phyloP scores from a whole-genome alignment of 495 filamentous ascomycete genomes.

The Talaromyces stipitatus region DNA sequence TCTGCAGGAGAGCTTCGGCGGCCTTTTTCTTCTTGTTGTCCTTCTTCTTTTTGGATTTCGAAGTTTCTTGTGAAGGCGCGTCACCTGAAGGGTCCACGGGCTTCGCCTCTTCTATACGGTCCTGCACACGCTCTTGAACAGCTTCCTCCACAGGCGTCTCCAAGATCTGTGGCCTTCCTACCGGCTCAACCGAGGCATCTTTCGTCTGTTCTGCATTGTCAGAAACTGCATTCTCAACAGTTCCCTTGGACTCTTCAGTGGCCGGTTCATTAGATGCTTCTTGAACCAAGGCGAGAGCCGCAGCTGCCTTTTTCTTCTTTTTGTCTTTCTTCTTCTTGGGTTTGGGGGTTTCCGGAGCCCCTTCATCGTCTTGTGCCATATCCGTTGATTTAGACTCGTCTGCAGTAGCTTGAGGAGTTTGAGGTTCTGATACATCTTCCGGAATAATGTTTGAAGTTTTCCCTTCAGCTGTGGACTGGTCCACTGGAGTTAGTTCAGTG shows the following conservation, averaged over 20 bases:
- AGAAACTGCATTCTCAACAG: not conserved
- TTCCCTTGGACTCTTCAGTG: not conserved
- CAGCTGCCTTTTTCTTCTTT: not conserved
- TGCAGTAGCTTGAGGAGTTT: not conserved
- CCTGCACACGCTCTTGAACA: not conserved
- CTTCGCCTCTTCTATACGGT: not conserved
- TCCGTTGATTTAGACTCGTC: not conserved
- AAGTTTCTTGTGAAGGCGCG: not conserved
- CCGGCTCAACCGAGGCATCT: not conserved
- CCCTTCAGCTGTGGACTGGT: not conserved
- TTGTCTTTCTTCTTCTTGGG: not conserved
- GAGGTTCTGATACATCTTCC: not conserved
- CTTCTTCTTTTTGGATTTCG: conserved; percentile 5
- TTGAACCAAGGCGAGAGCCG: not conserved
- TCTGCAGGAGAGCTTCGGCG: not conserved
- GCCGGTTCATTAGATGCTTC: not conserved
- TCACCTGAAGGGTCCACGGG: not conserved
- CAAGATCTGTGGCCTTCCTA: not conserved
- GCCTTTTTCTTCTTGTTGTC: conserved; percentile 3
- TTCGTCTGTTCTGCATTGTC: not conserved
- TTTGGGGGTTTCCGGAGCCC: not conserved
- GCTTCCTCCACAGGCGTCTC: not conserved
- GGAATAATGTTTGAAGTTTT: not conserved
- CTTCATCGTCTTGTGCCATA: not conserved
- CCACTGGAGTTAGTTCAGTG: not conserved